phyloP scores from a whole-genome alignment of 441 rosid genomes.

The Eugenia klotzschiana region DNA sequence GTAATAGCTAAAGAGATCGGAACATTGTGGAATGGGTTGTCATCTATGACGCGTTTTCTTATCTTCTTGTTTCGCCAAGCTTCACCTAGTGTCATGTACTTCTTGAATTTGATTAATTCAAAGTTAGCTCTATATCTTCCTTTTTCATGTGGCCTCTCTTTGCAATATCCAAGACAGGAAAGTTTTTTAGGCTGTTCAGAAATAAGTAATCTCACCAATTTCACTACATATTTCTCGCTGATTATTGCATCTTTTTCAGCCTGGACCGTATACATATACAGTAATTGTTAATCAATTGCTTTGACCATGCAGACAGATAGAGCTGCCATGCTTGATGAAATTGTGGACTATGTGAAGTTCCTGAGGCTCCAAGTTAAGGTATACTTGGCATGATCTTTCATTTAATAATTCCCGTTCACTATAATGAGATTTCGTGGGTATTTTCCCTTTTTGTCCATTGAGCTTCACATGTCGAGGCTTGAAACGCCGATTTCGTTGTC shows the following conservation, averaged over 20 bases:
- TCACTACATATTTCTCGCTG: not conserved
- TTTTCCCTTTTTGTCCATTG: not conserved
- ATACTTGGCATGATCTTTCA: not conserved
- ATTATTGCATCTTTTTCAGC: not conserved
- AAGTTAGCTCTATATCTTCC: not conserved
- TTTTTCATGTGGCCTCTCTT: not conserved
- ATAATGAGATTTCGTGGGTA: not conserved
- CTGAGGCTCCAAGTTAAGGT: constrained; percentile 99
- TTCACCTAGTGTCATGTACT: not conserved
- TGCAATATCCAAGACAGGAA: not conserved
- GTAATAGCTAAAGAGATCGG: not conserved
- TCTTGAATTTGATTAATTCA: not conserved
- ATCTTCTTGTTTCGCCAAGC: not conserved
- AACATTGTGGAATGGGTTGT: not conserved
- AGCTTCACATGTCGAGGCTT: not conserved
- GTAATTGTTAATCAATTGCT: not conserved
- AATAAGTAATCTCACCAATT: not conserved
- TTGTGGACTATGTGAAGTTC: constrained; percentile 97
- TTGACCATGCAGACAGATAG: constrained; percentile 64
- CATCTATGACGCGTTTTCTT: not conserved
- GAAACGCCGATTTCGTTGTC: not conserved
- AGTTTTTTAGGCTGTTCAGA: not conserved
- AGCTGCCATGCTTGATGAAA: constrained; percentile 98
- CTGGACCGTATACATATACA: not conserved
- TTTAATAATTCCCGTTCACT: not conserved